phyloP scores from a whole-genome alignment of 768 basidiomycete species.

The Candolleomyces eurysporus region DNA sequence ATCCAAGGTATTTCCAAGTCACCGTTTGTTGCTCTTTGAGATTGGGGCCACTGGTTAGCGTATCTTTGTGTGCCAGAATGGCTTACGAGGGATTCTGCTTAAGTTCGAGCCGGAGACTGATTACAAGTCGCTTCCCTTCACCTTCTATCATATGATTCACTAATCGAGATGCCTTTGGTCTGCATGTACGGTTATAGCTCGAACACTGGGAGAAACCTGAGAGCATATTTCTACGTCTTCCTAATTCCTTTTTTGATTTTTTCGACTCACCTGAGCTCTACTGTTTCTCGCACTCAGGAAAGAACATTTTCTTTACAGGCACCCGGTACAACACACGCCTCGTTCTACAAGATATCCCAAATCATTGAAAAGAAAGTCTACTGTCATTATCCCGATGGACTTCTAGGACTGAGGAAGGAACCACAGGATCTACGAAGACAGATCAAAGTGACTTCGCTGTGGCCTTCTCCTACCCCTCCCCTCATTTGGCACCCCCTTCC shows the following conservation, averaged over 20 bases:
- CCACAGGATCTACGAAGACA: slow-evolving; percentile 26
- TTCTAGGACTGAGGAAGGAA: slow-evolving; percentile 19
- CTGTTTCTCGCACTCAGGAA: slow-evolving; percentile 20
- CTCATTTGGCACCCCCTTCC: too few species aligned
- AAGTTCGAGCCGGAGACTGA: slow-evolving; percentile 32
- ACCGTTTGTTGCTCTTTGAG: background rate
- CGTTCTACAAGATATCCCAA: slow-evolving; percentile 27
- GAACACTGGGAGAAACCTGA: slow-evolving; percentile 29
- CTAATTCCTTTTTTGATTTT: background rate
- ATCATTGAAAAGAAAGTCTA: slow-evolving; percentile 21
- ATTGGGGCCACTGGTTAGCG: background rate
- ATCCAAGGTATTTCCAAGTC: background rate
- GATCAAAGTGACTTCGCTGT: slow-evolving; percentile 22
- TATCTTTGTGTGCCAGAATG: slow-evolving; percentile 15
- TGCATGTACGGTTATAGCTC: slow-evolving; percentile 31
- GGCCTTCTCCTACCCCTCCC: too few species aligned
- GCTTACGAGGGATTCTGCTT: slow-evolving; percentile 22
- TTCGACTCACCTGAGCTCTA: background rate
- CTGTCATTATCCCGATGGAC: slow-evolving; percentile 18
- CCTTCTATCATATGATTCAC: too few species aligned
- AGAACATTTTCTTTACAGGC: slow-evolving; percentile 29
- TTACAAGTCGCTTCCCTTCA: slow-evolving; percentile 14
- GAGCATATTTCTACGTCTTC: slow-evolving; percentile 14
- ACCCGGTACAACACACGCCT: slow-evolving; percentile 24
- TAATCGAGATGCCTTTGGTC: background rate